These are phyloP conservation scores for Apium graveolens DNA, from an alignment of 129 eudicot genomes.

Conservation along the genomic window DNA sequence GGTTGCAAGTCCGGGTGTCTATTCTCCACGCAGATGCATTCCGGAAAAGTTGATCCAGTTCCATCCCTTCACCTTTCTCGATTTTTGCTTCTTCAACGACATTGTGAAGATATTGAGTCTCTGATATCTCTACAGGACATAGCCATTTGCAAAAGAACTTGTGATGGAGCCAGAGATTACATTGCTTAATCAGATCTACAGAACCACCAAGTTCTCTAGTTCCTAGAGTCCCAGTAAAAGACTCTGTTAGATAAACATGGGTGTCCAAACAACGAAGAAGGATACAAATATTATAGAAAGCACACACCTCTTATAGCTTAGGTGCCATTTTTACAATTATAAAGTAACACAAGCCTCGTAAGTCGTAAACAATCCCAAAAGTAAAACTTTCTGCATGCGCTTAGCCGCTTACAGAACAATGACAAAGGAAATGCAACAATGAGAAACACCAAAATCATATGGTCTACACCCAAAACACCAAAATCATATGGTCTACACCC, in stretches of 20 bases:
- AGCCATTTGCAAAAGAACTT: conserved; percentile 71
- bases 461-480: background rate
- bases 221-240: conserved; percentile 28
- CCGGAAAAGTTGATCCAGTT: conserved; percentile 53
- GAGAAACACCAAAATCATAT: background rate
- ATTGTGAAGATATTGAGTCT: conserved; percentile 54
- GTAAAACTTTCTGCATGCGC: background rate
- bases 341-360: background rate
- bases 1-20: conserved; percentile 35
- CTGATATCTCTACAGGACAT: conserved; percentile 44
- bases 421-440: background rate
- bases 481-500: background rate
- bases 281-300: background rate
- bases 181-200: conserved; percentile 58
- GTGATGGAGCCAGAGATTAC: conserved; percentile 47
- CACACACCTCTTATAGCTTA: background rate
- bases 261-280: background rate
- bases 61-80: conserved; percentile 72
- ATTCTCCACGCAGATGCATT: conserved; percentile 20
- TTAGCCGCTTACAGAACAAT: background rate
- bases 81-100: conserved; percentile 57
- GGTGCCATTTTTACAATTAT: background rate
- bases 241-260: background rate
- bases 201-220: conserved; percentile 66
- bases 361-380: background rate